Base-by-base conservation (phyloP, 805 yeast genomes). In the Candida awuae region DNA sequence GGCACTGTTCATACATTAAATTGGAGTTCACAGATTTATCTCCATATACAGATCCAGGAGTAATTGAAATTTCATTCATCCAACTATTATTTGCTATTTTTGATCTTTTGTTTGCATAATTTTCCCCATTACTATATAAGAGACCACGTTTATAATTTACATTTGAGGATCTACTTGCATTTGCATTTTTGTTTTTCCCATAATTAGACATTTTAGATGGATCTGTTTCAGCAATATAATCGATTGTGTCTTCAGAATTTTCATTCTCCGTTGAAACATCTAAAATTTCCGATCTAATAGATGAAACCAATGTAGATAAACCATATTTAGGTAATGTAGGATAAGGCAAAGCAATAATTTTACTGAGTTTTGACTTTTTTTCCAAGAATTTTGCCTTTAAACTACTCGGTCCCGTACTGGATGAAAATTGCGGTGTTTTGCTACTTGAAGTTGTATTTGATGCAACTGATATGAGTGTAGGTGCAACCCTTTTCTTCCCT, bases 401-500 rank as follows among this genome's bases (percentile, higher is more conserved):
- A 9, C 13, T 10, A 14, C n/a, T 25, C 1, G 32, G 10, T 8
- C 42, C 18, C 10, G 40, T 23, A 15, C 27, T 18, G 8, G 37
- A 34, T 15, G 33, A 12, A 30, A 31, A 34, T 6, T 22, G 22
- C 6, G 28, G 10, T 6, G 35, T 15, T 7, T 4, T 6, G 8
- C 25, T 3, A 3, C 21, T 38, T 14, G 29, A n/a, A 15, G 26
- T 9, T 4, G 26, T 14, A 2, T 38, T 10, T 38, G 42, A 13
- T 22, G 68, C 55, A 1, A 66, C 54, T 1, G 88, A 75, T 4
- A 82, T 68, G 12, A 82, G 57, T 17, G 77, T 66, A 5, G 92
- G 94, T 1, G 84, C 73, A 2, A 84, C 86, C 48, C 92, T 61
- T 49, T 82, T 83, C 51, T 75, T 77, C 4, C 92, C 92, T 28